Evolutionary conservation across 2,329 filamentous ascomycete species (phyloP), one percentile per base, ranked within the genome.

Genomic region (Knufia fluminis): DNA sequence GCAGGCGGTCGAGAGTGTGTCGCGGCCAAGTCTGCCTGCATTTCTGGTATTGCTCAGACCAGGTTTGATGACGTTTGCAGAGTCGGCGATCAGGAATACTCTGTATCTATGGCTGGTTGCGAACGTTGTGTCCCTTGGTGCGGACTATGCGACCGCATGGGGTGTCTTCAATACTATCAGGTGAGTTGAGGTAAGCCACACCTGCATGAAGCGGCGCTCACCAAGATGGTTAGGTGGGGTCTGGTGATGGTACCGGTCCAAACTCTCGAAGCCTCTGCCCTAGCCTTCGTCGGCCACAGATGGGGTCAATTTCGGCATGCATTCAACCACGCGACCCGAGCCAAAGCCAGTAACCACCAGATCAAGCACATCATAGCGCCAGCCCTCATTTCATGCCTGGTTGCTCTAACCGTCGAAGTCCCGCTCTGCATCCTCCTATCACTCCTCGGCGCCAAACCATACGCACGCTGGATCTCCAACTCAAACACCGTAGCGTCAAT

Each of bases 161-260:
- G 79, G 82, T 1, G 70, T 86, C 8, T 88, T 88, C 67, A 83
- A 77, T 49, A 86, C 82, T 0, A 86, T 87, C 36, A 36, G 33
- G 33, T 36, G n/a, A 8, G 33, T 36, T 31, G 7, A 31, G 7
- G 28, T 7, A 31, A 31, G 14, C n/a, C n/a, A 12, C 12, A 36
- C 33, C n/a, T n/a, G n/a, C 10, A 36, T 4, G n/a, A 36, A 6
- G 33, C 33, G 33, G 33, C 16, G 26, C 10, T 36, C 9, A 31
- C 28, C 7, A 31, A 7, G 28, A 31, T 7, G 7, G 7, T 36
- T 14, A 74, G 82, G 12, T 86, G 83, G 83, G 83, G 83, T 0
- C 68, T 87, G 1, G 68, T 87, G 24, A 88, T 87, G 83, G 81
- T 86, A 0, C 83, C 83, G 0, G 79, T 87, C 0, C 75, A 79